These are phyloP conservation scores for Arabis hirsuta DNA, from an alignment of 345 rosid species.

Conservation along the genomic window DNA sequence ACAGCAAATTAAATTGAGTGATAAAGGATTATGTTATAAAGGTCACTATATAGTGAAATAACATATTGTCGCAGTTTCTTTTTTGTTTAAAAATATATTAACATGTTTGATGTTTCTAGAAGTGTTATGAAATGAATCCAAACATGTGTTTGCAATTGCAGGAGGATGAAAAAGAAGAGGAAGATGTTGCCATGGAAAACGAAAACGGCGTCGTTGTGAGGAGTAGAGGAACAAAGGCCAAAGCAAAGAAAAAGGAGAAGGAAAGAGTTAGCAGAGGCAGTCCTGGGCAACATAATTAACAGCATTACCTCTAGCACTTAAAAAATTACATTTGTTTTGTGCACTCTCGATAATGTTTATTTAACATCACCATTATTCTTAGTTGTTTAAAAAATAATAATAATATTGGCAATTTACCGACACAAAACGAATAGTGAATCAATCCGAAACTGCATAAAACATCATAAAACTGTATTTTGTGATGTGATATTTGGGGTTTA, in stretches of 20 bases:
- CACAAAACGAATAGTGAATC: neutral
- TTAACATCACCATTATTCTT: neutral
- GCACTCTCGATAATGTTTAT: neutral
- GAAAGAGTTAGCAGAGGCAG: neutral
- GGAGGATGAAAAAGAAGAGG: slow-evolving; percentile 25
- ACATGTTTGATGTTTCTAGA: neutral
- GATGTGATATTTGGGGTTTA: neutral
- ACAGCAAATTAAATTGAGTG: too few species aligned
- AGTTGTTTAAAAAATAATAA: neutral
- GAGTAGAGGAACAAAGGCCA: slow-evolving; percentile 6
- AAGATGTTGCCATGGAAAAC: neutral
- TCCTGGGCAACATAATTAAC: slow-evolving; percentile 13
- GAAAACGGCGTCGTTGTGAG: slow-evolving; percentile 7
- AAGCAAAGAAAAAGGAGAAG: neutral
- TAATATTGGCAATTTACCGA: neutral
- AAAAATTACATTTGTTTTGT: neutral
- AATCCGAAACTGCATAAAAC: too few species aligned
- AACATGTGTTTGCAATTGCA: slow-evolving; percentile 17
- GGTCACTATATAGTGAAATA: neutral
- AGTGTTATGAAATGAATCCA: neutral
- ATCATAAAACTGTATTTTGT: neutral
- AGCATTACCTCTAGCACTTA: neutral
- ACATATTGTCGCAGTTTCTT: neutral
- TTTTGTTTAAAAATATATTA: neutral
- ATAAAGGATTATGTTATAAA: neutral